A percentile compares a stretch with the other conserved stretches of the same genome.
Conservation (phyloP, 2,329 filamentous ascomycete species). For the Penicillium psychrosexuale region DNA sequence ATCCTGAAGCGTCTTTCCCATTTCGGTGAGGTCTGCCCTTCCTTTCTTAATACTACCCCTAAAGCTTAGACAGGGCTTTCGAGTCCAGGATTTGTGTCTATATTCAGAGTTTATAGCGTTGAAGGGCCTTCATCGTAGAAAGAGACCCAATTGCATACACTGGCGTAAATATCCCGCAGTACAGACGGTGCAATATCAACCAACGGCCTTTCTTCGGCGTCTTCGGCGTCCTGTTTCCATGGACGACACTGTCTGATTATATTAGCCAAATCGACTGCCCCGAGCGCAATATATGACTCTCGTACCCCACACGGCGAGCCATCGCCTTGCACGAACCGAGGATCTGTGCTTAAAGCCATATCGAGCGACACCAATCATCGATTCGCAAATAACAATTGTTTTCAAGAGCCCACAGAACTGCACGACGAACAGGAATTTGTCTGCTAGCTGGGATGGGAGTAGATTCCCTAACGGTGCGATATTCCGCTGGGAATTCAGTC, state of each 20-base stretch:
- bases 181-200: slow-evolving; percentile 8
- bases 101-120: neutral
- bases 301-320: slow-evolving; percentile 2
- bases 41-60: neutral
- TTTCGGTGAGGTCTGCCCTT: neutral
- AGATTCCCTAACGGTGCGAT: too few relatives aligned
- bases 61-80: neutral
- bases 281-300: slow-evolving; percentile 4
- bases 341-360: slow-evolving; percentile 2
- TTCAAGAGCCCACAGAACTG: slow-evolving; percentile 6
- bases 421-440: neutral
- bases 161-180: slow-evolving; percentile 7
- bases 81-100: neutral
- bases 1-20: neutral
- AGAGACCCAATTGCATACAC: slow-evolving; percentile 6
- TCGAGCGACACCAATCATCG: neutral
- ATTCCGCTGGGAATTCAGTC: too few relatives aligned
- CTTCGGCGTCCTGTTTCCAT: neutral
- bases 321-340: neutral
- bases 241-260: neutral
- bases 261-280: neutral
- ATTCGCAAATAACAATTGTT: slow-evolving; percentile 9
- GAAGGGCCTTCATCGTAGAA: neutral
- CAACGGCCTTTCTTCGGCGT: slow-evolving; percentile 1
- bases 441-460: too few relatives aligned